phyloP scores from a whole-genome alignment of 305 asterid genomes.

The Striga hermonthica region DNA sequence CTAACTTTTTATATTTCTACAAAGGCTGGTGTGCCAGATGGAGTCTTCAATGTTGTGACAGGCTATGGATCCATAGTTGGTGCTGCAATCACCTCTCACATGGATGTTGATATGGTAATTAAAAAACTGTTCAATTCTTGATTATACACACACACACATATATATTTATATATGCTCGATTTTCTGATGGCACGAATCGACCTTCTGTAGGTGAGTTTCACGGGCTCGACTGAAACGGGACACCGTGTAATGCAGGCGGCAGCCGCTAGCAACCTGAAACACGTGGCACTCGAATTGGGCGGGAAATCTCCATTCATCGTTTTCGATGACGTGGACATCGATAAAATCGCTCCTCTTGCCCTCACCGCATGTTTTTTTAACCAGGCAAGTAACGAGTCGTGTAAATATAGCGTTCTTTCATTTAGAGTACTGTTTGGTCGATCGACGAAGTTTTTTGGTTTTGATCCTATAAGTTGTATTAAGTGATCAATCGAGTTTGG shows the following conservation, averaged over 20 bases:
- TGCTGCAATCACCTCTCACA: conserved; percentile 68
- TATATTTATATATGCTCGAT: background rate
- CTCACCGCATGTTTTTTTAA: conserved; percentile 48
- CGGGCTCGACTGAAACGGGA: conserved; percentile 76
- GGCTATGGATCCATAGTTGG: conserved; percentile 66
- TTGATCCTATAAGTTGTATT: no score
- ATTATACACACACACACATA: no score
- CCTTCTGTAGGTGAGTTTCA: conserved; percentile 54
- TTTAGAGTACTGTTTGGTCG: no score
- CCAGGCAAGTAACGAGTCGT: conserved; percentile 37
- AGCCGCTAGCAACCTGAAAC: conserved; percentile 66
- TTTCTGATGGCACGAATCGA: background rate
- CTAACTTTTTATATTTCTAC: background rate
- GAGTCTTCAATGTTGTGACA: conserved; percentile 61
- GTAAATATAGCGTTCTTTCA: no score
- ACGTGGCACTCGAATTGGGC: conserved; percentile 61
- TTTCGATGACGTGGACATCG: conserved; percentile 60
- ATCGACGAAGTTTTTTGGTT: no score
- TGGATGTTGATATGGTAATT: conserved; percentile 61
- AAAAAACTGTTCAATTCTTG: background rate
- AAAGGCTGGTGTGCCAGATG: conserved; percentile 79
- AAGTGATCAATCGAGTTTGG: no score
- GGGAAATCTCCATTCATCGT: conserved; percentile 71
- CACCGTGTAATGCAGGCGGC: conserved; percentile 66
- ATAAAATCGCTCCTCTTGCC: conserved; percentile 54